A percentile compares a stretch with the other conserved stretches of the same genome.
These are phyloP conservation scores for Bryopsis sp. DNA, from an alignment of 139 green algal species.

Conservation along the genomic window DNA sequence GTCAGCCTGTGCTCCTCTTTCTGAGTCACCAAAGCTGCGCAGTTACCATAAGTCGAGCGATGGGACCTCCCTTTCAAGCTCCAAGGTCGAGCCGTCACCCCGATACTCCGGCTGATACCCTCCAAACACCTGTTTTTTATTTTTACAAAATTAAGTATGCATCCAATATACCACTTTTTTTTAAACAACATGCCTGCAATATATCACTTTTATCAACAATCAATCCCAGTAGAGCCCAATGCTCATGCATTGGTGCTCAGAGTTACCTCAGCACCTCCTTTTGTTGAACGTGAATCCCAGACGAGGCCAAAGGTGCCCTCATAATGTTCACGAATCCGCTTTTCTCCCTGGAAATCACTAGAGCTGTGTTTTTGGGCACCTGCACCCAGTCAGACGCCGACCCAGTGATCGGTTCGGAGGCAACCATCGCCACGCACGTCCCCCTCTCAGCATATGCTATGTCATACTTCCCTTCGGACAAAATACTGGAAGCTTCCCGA, in stretches of 20 bases:
- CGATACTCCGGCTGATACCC: constrained; percentile 38
- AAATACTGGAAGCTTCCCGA: too few species aligned
- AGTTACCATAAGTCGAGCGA: not conserved
- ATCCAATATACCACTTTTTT: too few species aligned
- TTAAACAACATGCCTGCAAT: too few species aligned
- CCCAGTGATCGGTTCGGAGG: constrained; percentile 86
- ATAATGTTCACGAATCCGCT: constrained; percentile 71
- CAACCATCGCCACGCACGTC: constrained; percentile 67
- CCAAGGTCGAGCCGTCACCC: constrained; percentile 16
- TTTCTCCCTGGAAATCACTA: constrained; percentile 70
- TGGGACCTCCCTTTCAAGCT: not conserved
- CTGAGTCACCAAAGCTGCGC: not conserved
- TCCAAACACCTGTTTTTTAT: constrained; percentile 60
- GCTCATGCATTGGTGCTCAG: not conserved
- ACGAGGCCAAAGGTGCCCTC: constrained; percentile 35
- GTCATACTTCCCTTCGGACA: constrained; percentile 57
- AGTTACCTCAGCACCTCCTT: constrained; percentile 26
- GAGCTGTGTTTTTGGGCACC: constrained; percentile 71
- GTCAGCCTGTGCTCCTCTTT: constrained; percentile 52
- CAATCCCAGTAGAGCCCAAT: too few species aligned
- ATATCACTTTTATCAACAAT: too few species aligned
- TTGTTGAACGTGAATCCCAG: constrained; percentile 29
- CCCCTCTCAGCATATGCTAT: constrained; percentile 61
- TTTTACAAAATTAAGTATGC: too few species aligned
- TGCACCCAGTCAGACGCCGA: constrained; percentile 75